Base-by-base conservation (phyloP, 768 basidiomycete species). In the Austroboletus festivus region DNA sequence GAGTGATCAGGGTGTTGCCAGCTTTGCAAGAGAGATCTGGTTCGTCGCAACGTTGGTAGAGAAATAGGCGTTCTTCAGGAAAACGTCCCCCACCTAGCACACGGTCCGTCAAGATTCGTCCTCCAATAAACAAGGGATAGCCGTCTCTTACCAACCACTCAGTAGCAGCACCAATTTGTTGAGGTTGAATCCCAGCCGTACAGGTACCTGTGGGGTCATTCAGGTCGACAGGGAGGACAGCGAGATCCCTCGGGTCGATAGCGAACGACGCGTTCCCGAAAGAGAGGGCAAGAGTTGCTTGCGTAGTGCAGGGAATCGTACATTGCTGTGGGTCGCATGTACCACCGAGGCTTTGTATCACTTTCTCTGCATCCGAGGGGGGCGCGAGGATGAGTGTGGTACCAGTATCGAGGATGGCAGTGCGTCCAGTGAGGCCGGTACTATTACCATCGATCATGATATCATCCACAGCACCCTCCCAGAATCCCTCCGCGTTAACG, bases 11-110 rank as follows among this genome's bases (percentile, higher is more conserved):
- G 42, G 20, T 24, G 63, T 75, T 11, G 71, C 68, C 45, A 81
- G 71, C 57, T 78, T 74, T 20, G 83, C 84, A 50, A 87, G 73
- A 21, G 75, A 79, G 26, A 87, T 71, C 34, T 74, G 69, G 61
- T 86, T 84, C 55, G 75, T 74, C 11, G 52, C 63, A 13, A 79
- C 78, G 54, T 89, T 71, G 11, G 79, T 82, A 6, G 83, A 84
- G 63, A 84, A 83, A 62, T 86, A 86, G 1, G 75, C 85, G 57
- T 86, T 89, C 77, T 88, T 88, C 59, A 87, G 69, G 73, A 87
- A 88, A 21, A 82, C 82, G 55, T 85, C 88, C 23, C 86, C 86
- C 30, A 85, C 71, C 65, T 67, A 18, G 24, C n/a, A n/a, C n/a
- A 22, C n/a, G 20, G 20, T 20, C 22, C 6, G 24, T 49, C 30